phyloP scores from a whole-genome alignment of 1,139 yeast genomes.

The Suhomyces yuchorum region DNA sequence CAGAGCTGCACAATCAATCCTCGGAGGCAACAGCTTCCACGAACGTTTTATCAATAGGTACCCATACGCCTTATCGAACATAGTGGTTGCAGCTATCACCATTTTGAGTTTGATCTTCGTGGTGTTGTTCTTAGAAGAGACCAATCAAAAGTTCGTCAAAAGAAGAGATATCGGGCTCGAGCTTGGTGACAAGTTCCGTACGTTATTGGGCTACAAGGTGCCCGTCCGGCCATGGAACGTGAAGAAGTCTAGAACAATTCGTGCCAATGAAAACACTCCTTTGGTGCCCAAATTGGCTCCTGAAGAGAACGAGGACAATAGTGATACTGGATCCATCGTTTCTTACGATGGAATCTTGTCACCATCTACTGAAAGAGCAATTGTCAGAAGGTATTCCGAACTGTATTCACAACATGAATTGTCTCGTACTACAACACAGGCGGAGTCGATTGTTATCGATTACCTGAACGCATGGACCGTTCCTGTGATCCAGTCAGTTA shows the following conservation, averaged over 20 bases:
- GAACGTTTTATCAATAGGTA: conserved; percentile 38
- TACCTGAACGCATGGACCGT: conserved; percentile 20
- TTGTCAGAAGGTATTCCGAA: conserved; percentile 21
- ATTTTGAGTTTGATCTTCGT: conserved; percentile 42
- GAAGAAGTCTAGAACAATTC: not conserved
- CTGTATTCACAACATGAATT: not conserved
- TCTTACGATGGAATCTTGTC: conserved; percentile 6
- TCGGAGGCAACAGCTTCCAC: conserved; percentile 9
- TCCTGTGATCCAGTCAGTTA: conserved; percentile 24
- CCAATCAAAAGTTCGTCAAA: conserved; percentile 47
- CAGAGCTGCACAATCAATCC: not conserved
- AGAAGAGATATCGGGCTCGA: conserved; percentile 54
- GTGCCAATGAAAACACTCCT: conserved; percentile 3
- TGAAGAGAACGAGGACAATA: conserved; percentile 6
- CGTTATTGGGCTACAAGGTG: conserved; percentile 33
- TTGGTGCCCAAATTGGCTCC: not conserved
- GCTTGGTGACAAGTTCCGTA: conserved; percentile 49
- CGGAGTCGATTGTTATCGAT: conserved; percentile 2
- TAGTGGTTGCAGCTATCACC: conserved; percentile 52
- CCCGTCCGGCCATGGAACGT: conserved; percentile 38
- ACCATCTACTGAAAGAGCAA: conserved; percentile 9
- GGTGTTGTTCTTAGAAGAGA: conserved; percentile 61
- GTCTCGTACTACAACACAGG: not conserved
- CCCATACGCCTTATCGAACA: conserved; percentile 64
- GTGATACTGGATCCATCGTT: not conserved